These are phyloP conservation scores for Amylocystis lapponica DNA, from an alignment of 768 basidiomycete species.

Conservation along the genomic window DNA sequence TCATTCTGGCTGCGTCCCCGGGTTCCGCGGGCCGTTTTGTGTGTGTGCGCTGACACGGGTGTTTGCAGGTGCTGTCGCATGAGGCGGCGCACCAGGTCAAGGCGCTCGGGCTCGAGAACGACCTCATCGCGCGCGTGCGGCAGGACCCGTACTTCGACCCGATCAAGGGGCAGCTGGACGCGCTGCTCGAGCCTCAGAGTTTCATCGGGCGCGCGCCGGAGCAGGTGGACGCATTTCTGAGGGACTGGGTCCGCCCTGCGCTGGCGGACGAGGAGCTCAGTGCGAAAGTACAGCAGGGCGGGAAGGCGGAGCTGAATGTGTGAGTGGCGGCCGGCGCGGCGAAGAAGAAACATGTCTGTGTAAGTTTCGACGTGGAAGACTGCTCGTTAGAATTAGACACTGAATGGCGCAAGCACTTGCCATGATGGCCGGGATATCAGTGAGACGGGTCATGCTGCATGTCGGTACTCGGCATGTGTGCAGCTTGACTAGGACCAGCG, in stretches of 20 bases:
- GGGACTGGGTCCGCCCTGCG: slow-evolving; percentile 84
- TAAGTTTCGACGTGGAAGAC: too few relatives aligned
- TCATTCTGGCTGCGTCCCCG: slow-evolving; percentile 47
- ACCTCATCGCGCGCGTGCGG: slow-evolving; percentile 85
- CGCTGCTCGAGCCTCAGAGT: slow-evolving; percentile 74
- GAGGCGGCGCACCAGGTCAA: slow-evolving; percentile 94
- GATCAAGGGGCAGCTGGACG: slow-evolving; percentile 75
- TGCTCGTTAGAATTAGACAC: too few relatives aligned
- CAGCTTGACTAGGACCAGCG: too few relatives aligned
- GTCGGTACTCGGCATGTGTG: too few relatives aligned
- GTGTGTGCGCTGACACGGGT: neutral
- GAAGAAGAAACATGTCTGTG: too few relatives aligned
- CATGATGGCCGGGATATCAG: too few relatives aligned
- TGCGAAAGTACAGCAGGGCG: slow-evolving; percentile 43
- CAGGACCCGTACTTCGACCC: slow-evolving; percentile 84
- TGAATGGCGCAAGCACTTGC: too few relatives aligned
- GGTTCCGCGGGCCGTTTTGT: neutral
- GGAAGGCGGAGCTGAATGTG: slow-evolving; percentile 63
- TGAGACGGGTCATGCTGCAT: too few relatives aligned
- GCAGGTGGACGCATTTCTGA: slow-evolving; percentile 87
- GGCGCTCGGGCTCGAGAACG: slow-evolving; percentile 90
- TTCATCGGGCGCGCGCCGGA: slow-evolving; percentile 94
- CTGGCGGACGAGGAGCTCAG: slow-evolving; percentile 53
- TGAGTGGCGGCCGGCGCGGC: too few relatives aligned
- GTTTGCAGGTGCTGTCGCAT: slow-evolving; percentile 76